These are phyloP conservation scores for Pseudopyrenochaeta lycopersici DNA, from an alignment of 2,329 filamentous ascomycete species.

Conservation along the genomic window DNA sequence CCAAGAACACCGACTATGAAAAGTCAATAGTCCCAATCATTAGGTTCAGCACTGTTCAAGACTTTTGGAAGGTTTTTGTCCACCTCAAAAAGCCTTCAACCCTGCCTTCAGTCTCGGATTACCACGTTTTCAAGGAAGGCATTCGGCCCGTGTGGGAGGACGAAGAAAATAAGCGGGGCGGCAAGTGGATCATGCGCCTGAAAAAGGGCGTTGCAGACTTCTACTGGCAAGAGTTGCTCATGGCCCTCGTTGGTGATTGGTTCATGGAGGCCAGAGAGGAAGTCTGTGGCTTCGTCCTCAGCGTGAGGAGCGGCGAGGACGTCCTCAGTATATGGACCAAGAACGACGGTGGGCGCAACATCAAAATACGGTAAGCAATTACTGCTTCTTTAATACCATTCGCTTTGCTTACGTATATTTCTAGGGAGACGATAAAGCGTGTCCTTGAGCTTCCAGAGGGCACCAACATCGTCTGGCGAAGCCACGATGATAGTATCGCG, in stretches of 20 bases:
- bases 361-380: conserved; percentile 85
- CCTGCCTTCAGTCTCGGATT: conserved; percentile 92
- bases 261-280: conserved; percentile 93
- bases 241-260: conserved; percentile 92
- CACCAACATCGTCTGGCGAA: conserved; percentile 94
- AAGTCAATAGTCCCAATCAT: conserved; percentile 92
- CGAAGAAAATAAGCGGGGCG: conserved; percentile 92
- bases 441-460: conserved; percentile 85
- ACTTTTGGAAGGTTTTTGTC: conserved; percentile 88
- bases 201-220: conserved; percentile 97
- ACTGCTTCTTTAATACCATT: neutral
- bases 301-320: conserved; percentile 93
- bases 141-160: conserved; percentile 99
- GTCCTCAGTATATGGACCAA: conserved; percentile 98
- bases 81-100: conserved; percentile 90
- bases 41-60: conserved; percentile 81
- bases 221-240: conserved; percentile 93
- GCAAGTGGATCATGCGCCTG: conserved; percentile 95
- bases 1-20: conserved; percentile 97
- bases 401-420: conserved; percentile 25
- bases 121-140: conserved; percentile 96
- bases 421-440: conserved; percentile 91
- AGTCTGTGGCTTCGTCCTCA: conserved; percentile 93
- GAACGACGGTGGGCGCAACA: conserved; percentile 89
- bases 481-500: conserved; percentile 93